Conservation (phyloP, 1,139 yeast genomes). For the Suhomyces kunorum region DNA sequence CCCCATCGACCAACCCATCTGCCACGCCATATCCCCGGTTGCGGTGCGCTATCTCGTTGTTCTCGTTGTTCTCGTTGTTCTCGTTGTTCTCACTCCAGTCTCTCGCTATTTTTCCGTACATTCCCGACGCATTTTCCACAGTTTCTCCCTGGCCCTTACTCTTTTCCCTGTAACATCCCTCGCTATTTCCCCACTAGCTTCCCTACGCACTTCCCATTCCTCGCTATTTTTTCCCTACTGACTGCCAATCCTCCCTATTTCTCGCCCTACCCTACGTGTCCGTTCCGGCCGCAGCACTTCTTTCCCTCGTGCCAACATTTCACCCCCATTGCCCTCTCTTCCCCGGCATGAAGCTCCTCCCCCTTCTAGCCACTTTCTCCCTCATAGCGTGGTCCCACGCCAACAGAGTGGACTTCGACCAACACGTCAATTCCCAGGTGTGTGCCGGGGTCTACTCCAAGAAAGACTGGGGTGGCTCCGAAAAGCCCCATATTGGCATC, state of each 20-base stretch:
- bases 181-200: not conserved
- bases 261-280: not conserved
- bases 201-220: not conserved
- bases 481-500: slow-evolving; percentile 61
- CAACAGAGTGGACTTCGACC: slow-evolving; percentile 51
- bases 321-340: not conserved
- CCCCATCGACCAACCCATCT: no score
- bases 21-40: no score
- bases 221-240: not conserved
- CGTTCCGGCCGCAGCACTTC: no score
- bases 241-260: not conserved
- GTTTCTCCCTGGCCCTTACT: not conserved
- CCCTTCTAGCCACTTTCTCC: slow-evolving; percentile 2
- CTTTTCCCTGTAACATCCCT: not conserved
- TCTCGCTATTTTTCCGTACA: no score
- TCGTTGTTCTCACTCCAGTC: no score
- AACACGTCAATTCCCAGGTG: slow-evolving; percentile 53
- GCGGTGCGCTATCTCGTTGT: no score
- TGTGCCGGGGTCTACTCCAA: slow-evolving; percentile 91
- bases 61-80: no score
- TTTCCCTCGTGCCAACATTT: not conserved
- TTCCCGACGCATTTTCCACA: no score
- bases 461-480: slow-evolving; percentile 82
- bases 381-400: slow-evolving; percentile 29
- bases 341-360: slow-evolving; percentile 6